Conservation (phyloP, 495 filamentous ascomycete genomes). For the Penicillium salamii region DNA sequence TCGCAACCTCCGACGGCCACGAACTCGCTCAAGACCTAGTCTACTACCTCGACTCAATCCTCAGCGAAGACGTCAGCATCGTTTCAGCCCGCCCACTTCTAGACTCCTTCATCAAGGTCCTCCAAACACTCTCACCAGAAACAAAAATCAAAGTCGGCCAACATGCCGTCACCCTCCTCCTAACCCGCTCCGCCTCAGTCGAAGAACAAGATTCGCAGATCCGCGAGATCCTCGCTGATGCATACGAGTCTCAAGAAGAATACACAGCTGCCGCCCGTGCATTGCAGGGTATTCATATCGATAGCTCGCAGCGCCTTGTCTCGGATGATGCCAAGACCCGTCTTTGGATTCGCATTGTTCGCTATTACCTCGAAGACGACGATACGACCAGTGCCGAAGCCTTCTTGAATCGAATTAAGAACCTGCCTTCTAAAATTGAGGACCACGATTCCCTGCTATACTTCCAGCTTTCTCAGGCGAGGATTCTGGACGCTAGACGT, state of each 20-base stretch:
- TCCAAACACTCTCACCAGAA: conserved; percentile 55
- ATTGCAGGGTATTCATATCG: conserved; percentile 81
- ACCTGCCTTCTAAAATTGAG: conserved; percentile 74
- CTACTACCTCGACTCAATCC: conserved; percentile 65
- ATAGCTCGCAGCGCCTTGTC: conserved; percentile 80
- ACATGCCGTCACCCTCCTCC: conserved; percentile 62
- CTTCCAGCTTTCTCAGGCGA: conserved; percentile 87
- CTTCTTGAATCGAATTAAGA: conserved; percentile 90
- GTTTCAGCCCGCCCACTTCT: conserved; percentile 73
- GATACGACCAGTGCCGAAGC: conserved; percentile 81
- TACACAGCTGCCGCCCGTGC: conserved; percentile 71
- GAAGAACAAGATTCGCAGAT: conserved; percentile 82
- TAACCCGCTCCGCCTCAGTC: conserved; percentile 65
- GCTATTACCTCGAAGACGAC: conserved; percentile 91
- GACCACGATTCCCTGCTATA: conserved; percentile 72
- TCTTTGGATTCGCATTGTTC: conserved; percentile 91
- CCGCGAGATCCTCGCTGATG: conserved; percentile 76
- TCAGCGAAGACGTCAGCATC: conserved; percentile 67
- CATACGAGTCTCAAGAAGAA: conserved; percentile 79
- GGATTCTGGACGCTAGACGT: conserved; percentile 86
- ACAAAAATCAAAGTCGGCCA: conserved; percentile 68
- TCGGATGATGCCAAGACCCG: conserved; percentile 71
- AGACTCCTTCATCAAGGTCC: conserved; percentile 58
- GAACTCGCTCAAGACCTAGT: conserved; percentile 63
- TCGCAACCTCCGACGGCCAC: conserved; percentile 50